Conservation (phyloP, 768 basidiomycete species). For the Coprinopsis cinerea region DNA sequence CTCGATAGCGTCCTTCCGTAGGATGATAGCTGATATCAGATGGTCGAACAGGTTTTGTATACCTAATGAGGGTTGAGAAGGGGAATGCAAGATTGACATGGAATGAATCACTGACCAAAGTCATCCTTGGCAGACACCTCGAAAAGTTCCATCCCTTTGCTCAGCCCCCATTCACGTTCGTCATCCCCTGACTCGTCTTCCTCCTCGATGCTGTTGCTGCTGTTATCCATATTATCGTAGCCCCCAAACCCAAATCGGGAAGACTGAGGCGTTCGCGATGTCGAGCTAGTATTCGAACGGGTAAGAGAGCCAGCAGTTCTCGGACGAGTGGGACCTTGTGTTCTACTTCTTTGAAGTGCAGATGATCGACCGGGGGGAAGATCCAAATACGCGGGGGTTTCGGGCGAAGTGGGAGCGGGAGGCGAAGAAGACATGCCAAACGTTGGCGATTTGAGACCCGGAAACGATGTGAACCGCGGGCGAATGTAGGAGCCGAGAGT, state of each 20-base stretch:
- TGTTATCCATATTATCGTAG: constrained; percentile 51
- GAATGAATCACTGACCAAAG: constrained; percentile 45
- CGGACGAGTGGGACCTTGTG: constrained; percentile 39
- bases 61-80: constrained; percentile 38
- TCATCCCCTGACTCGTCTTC: constrained; percentile 63
- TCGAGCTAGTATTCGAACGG: constrained; percentile 45
- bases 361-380: constrained; percentile 48
- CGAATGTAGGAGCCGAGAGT: constrained; percentile 67
- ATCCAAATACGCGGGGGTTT: constrained; percentile 60
- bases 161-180: constrained; percentile 69
- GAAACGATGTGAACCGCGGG: constrained; percentile 72
- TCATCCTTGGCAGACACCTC: constrained; percentile 93
- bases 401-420: constrained; percentile 46
- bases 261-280: constrained; percentile 43
- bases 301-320: constrained; percentile 41
- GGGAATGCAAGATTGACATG: constrained; percentile 10
- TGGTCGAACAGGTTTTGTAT: constrained; percentile 75
- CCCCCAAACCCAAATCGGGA: constrained; percentile 53
- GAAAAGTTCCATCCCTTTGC: constrained; percentile 81
- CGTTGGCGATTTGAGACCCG: constrained; percentile 58
- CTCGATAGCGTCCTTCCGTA: constrained; percentile 74
- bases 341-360: constrained; percentile 48
- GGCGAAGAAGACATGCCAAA: constrained; percentile 32
- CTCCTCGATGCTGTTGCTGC: constrained; percentile 63
- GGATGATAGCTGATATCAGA: constrained; percentile 75